Base-by-base conservation (phyloP, 768 basidiomycete species). In the Lactarius evosmus region DNA sequence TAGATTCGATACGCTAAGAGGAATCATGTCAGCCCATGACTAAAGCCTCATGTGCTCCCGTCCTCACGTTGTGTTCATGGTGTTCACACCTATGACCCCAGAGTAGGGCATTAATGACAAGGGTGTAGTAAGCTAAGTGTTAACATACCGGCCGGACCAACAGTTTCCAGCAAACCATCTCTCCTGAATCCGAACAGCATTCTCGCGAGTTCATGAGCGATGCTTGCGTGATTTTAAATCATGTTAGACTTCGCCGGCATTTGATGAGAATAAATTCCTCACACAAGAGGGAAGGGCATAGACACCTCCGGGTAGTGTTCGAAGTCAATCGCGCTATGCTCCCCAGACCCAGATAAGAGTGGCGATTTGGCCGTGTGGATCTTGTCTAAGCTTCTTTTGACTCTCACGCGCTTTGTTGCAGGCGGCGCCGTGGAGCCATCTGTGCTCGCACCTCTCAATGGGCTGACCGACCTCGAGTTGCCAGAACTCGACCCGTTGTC, bases 241-340 rank as follows among this genome's bases (percentile, higher is more conserved):
- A 46, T 19, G 33, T 62, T 38, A 38, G 40, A 54, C 30, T 3
- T 7, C 2, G 11, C 17, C 38, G 16, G 38, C 11, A 22, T 49
- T 19, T 27, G 19, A 19, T 30, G 32, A 12, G 41, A 69, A 56
- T 25, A 63, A 56, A n/a, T 68, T 25, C 78, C 80, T 66, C 70
- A 91, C 87, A 91, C 79, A 51, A 94, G 80, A 53, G 96, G 94
- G 62, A 98, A 76, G 17, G 95, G 94, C 61, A 95, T 78, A 1
- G 71, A 58, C 12, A 44, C 7, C 12, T 71, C 67, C 19, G 85
- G 79, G 72, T 81, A 79, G 19, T 82, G 72, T 67, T 85, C 80
- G 71, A 87, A 83, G 66, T 91, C 83, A 29, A 88, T 78, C 57
- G 81, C 82, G 60, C 80, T 77, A 69, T 85, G 79, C 44, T 78